Conservation (phyloP, 2,329 filamentous ascomycete species). For the Pestalotiopsis sp. region DNA sequence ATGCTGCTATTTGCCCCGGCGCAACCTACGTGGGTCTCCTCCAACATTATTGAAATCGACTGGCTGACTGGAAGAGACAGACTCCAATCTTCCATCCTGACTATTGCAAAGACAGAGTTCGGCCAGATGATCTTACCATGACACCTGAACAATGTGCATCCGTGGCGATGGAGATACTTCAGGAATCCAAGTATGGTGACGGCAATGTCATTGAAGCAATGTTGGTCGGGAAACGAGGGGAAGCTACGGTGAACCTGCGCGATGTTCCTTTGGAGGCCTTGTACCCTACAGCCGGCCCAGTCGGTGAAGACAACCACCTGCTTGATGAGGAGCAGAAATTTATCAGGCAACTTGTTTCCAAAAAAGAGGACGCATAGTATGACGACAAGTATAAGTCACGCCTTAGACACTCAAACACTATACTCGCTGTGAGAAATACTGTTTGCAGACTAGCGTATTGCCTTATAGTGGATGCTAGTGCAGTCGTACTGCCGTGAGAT, state of each 20-base stretch:
- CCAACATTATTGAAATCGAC: background rate
- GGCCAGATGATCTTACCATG: constrained; percentile 28
- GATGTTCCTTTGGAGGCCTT: constrained; percentile 14
- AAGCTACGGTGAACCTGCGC: constrained; percentile 1
- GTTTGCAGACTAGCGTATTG: too few relatives aligned
- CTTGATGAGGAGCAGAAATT: constrained; percentile 4
- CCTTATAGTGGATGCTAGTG: too few relatives aligned
- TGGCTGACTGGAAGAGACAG: constrained; percentile 15
- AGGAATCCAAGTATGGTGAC: constrained; percentile 15
- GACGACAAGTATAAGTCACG: too few relatives aligned
- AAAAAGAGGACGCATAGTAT: too few relatives aligned
- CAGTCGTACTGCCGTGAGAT: too few relatives aligned
- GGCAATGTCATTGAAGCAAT: constrained; percentile 15
- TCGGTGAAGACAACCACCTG: constrained; percentile 19
- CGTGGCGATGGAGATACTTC: constrained; percentile 31
- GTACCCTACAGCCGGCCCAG: constrained; percentile 12
- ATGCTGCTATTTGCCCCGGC: constrained; percentile 35
- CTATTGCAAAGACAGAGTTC: constrained; percentile 28
- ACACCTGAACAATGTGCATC: constrained; percentile 33
- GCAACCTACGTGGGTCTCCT: constrained; percentile 29
- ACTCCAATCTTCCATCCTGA: constrained; percentile 37
- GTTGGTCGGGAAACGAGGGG: background rate
- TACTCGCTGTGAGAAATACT: too few relatives aligned
- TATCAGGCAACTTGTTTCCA: background rate
- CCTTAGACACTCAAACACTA: too few relatives aligned